These are phyloP conservation scores for Podospora comata DNA, from an alignment of 495 filamentous ascomycete genomes.

Conservation along the genomic window DNA sequence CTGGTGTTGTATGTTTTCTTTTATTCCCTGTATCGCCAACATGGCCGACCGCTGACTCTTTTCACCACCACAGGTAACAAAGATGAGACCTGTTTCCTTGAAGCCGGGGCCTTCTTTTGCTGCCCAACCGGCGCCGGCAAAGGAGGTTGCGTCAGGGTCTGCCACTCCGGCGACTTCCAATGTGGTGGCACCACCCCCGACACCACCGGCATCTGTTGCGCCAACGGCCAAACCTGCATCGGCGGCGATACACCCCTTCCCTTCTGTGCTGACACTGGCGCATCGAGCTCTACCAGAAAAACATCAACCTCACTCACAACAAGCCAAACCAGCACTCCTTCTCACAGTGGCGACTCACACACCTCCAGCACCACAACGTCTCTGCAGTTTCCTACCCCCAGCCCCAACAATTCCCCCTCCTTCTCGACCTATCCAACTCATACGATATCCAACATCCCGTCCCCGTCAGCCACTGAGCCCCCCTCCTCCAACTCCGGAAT, in stretches of 20 bases:
- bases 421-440: background rate
- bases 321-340: background rate
- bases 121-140: background rate
- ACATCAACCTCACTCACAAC: background rate
- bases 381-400: background rate
- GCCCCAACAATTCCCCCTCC: background rate
- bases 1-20: constrained; percentile 26
- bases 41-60: background rate
- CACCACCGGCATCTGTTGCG: constrained; percentile 21
- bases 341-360: background rate
- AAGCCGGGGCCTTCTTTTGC: background rate
- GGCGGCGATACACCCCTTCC: constrained; percentile 16
- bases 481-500: background rate
- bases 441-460: background rate
- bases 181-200: constrained; percentile 13
- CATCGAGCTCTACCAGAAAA: background rate
- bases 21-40: background rate
- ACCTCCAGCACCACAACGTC: background rate
- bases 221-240: constrained; percentile 21
- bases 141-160: background rate
- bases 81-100: background rate
- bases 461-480: no score
- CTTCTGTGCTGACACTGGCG: constrained; percentile 15
- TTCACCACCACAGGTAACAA: background rate
- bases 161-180: constrained; percentile 17